Base-by-base conservation (phyloP, 2,329 filamentous ascomycete species). In the Microthyrium microscopicum region DNA sequence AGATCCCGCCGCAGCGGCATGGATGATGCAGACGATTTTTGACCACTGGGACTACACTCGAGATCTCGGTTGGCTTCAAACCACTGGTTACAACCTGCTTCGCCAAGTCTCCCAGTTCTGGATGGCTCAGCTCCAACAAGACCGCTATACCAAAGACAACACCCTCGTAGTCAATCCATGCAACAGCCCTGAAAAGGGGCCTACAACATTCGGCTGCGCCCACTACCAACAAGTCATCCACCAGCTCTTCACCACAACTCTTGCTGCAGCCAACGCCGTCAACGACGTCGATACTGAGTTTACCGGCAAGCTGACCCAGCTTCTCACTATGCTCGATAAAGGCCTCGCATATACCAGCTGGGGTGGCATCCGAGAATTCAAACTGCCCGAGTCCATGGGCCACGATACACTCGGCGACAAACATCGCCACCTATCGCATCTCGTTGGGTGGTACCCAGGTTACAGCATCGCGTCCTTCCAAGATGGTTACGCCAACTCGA, bases 11-110 rank as follows among this genome's bases (percentile, higher is more conserved):
- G 54, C 62, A 0, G 59, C 62, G 2, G 65, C 66, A 1, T 74
- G 69, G 70, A 62, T 72, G 54, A 70, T 69, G 57, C 63, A 68
- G 38, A 66, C 73, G 40, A 62, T 73, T 2, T 66, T 59, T 49
- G 67, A 73, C 37, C 58, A 66, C 42, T 73, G 60, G 45, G 60
- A 64, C 21, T 73, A 70, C 41, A 62, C 58, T 2, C 57, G 53
- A 18, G 56, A 70, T 39, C 27, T 42, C 0, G 44, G 47, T 1
- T 71, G 64, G 64, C 53, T 56, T 4, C 50, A 52, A 5, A 15
- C 34, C 3, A 48, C 50, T 20, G 68, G 64, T 1, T 73, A 69
- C 35, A 66, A 62, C 1, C 51, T 72, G 1, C 44, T 72, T 17
- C 69, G 66, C 40, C 62, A 60, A 2, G 53, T 66, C 2, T 59